Conservation (phyloP, 2,329 filamentous ascomycete genomes). For the Parastagonospora nodorum region DNA sequence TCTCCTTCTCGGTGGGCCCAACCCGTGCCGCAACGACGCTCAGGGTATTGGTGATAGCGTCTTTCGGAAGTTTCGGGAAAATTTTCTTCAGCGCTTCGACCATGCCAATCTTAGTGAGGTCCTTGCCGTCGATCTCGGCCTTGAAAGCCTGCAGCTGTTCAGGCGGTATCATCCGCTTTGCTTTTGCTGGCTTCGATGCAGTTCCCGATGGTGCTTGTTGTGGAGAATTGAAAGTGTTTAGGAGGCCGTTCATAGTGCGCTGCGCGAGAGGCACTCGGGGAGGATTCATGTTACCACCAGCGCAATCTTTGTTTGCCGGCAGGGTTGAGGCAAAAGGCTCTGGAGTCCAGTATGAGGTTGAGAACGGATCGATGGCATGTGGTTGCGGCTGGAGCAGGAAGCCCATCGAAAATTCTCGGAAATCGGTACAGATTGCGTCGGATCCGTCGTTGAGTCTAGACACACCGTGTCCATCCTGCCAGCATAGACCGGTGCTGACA, state of each 20-base stretch:
- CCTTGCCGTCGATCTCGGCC: slow-evolving; percentile 68
- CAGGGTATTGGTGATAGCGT: slow-evolving; percentile 73
- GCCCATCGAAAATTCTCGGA: slow-evolving; percentile 72
- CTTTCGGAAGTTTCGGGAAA: slow-evolving; percentile 73
- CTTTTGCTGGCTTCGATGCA: slow-evolving; percentile 42
- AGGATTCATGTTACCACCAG: slow-evolving; percentile 44
- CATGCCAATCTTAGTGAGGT: slow-evolving; percentile 75
- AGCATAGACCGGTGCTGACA: slow-evolving; percentile 79
- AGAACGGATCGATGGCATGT: slow-evolving; percentile 82
- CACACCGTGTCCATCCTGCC: slow-evolving; percentile 64
- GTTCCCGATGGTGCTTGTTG: slow-evolving; percentile 20
- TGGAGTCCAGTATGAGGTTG: slow-evolving; percentile 74
- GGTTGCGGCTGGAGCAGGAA: slow-evolving; percentile 64
- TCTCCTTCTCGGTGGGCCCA: slow-evolving; percentile 66
- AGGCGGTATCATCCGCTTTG: slow-evolving; percentile 58
- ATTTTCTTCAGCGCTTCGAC: slow-evolving; percentile 76
- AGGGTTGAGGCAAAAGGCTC: slow-evolving; percentile 21
- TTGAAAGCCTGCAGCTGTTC: slow-evolving; percentile 72
- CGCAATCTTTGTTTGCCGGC: slow-evolving; percentile 19
- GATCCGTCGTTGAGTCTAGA: slow-evolving; percentile 53
- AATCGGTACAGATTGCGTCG: slow-evolving; percentile 53
- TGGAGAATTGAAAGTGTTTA: slow-evolving; percentile 36
- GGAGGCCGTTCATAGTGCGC: slow-evolving; percentile 41
- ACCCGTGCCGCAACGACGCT: slow-evolving; percentile 67
- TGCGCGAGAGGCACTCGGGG: slow-evolving; percentile 50